Evolutionary conservation across 805 yeast species (phyloP).

Genomic region (Clavispora asparagi): DNA sequence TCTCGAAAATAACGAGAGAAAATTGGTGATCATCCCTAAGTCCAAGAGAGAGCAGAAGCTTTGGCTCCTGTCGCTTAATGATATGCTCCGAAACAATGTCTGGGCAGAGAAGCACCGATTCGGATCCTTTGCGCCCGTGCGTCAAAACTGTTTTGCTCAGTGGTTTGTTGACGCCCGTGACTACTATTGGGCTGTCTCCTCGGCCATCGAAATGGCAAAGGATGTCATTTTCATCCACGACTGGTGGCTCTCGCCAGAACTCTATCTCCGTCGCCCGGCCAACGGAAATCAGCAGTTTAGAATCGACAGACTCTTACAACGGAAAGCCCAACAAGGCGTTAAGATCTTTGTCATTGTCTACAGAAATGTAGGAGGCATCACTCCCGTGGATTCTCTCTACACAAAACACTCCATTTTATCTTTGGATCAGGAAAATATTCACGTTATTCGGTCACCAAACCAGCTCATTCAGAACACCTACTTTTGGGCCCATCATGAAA

Average conservation of each 20-base stretch:
- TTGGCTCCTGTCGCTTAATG: conserved; percentile 72
- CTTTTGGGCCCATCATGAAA: conserved; percentile 99
- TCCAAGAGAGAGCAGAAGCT: conserved; percentile 58
- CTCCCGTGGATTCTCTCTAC: conserved; percentile 90
- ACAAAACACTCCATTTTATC: conserved; percentile 89
- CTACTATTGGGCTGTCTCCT: conserved; percentile 92
- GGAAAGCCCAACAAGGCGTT: conserved; percentile 92
- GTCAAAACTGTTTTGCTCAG: conserved; percentile 82
- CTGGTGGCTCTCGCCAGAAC: conserved; percentile 98
- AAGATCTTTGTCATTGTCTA: conserved; percentile 88
- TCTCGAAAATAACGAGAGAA: conserved; percentile 73
- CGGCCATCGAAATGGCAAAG: conserved; percentile 87
- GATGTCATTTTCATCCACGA: conserved; percentile 94
- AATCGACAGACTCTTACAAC: conserved; percentile 77
- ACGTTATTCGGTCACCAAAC: conserved; percentile 90
- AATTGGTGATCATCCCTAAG: conserved; percentile 63
- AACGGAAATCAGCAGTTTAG: conserved; percentile 94
- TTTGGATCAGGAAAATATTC: conserved; percentile 74
- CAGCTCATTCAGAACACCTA: conserved; percentile 88
- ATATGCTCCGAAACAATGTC: conserved; percentile 59
- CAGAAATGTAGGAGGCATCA: conserved; percentile 89
- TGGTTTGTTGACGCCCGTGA: conserved; percentile 98
- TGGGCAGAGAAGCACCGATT: conserved; percentile 80
- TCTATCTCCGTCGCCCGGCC: conserved; percentile 89
- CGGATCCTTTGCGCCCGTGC: conserved; percentile 86